Percentiles rank a stretch among this genome's conserved stretches.
Evolutionary conservation across 2,329 filamentous ascomycete species (phyloP).

Genomic region (Cadophora gregata): DNA sequence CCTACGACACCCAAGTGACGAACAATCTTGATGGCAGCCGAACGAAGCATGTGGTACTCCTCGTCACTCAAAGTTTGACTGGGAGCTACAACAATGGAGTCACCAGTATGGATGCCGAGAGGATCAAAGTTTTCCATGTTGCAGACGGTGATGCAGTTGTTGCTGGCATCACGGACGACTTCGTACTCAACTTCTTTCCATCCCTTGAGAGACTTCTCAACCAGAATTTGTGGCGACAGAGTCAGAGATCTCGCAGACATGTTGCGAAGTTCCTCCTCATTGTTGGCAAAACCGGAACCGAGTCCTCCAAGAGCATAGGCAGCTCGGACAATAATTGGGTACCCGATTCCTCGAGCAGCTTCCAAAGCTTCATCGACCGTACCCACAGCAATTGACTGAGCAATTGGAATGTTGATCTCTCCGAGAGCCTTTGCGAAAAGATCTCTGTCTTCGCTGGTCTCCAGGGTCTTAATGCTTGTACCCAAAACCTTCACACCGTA

Average conservation of each 20-base stretch:
- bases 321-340: slow-evolving; percentile 97
- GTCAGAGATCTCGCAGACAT: slow-evolving; percentile 92
- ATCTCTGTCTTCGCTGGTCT: slow-evolving; percentile 95
- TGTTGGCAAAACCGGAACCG: slow-evolving; percentile 94
- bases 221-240: slow-evolving; percentile 92
- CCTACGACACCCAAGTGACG: slow-evolving; percentile 96
- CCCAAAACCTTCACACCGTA: slow-evolving; percentile 96
- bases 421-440: slow-evolving; percentile 94
- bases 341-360: slow-evolving; percentile 86
- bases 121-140: slow-evolving; percentile 99
- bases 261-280: slow-evolving; percentile 91
- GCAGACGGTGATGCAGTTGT: slow-evolving; percentile 99
- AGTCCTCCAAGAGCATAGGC: slow-evolving; percentile 96
- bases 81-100: slow-evolving; percentile 97
- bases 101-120: slow-evolving; percentile 95
- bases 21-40: slow-evolving; percentile 97
- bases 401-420: slow-evolving; percentile 97
- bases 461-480: slow-evolving; percentile 91
- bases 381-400: slow-evolving; percentile 90
- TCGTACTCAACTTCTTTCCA: slow-evolving; percentile 99
- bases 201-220: slow-evolving; percentile 98
- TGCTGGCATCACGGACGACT: slow-evolving; percentile 93
- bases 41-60: slow-evolving; percentile 99
- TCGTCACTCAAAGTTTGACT: slow-evolving; percentile 97
- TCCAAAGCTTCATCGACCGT: slow-evolving; percentile 91